Evolutionary conservation across 371 early-diverging fungal species (phyloP), one percentile per base, ranked within the genome.

Genomic region (Conidiobolus incongruus): DNA sequence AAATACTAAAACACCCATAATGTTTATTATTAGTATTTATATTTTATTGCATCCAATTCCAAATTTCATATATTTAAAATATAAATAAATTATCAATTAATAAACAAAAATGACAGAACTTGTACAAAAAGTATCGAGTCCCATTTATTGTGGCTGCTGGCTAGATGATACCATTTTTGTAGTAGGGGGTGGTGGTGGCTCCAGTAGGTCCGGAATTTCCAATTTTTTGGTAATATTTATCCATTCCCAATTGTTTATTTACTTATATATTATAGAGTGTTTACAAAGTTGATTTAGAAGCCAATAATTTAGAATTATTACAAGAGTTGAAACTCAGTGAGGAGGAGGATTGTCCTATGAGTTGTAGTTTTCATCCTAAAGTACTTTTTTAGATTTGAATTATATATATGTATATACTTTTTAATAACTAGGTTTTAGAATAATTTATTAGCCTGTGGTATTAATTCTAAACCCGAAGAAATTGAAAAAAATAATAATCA

Each of bases 291-390:
- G 13, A 6, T 35, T 35, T 13, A 20, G 30, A 41, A 41, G 20
- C 23, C 4, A 30, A 24, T 7, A 30, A 11, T 19, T 13, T 41
- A 24, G 20, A 15, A 41, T 12, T 15, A 31, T 13, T 29, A 31
- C n/a, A 5, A 5, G 29, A 30, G 21, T 24, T n/a, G 13, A 29
- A 19, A 7, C 29, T 41, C 29, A 41, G n/a, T 30, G 26, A 24
- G 4, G 41, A 29, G 8, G 41, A 41, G n/a, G 41, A 41, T 41
- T 24, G 16, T 7, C 41, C 41, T 23, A 41, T 29, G n/a, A 29
- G 30, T 16, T 16, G 23, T 6, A 17, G 17, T 30, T 10, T 29
- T 29, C 12, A 24, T 20, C 26, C 12, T 28, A 30, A 41, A 20
- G 41, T 41, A 41, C 13, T 6, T 16, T 35, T 16, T 35, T 16